These are phyloP conservation scores for Cucurbita argyrosperma DNA, from an alignment of 306 rosid species.

Conservation along the genomic window DNA sequence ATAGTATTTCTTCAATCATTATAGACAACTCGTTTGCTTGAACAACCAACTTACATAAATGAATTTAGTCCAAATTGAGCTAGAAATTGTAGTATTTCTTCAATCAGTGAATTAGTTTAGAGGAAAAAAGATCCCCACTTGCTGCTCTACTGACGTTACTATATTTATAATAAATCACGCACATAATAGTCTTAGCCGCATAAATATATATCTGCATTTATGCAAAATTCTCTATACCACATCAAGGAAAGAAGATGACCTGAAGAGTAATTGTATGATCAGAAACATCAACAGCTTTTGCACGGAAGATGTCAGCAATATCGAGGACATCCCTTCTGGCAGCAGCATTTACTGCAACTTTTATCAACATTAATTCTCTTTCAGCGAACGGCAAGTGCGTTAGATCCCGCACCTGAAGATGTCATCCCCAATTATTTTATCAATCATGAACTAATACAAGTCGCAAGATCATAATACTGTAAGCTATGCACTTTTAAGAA, in stretches of 20 bases:
- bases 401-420: conserved; percentile 33
- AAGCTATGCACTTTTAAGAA: background rate
- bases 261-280: conserved; percentile 49
- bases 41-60: too few species aligned
- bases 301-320: conserved; percentile 44
- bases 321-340: conserved; percentile 52
- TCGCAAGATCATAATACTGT: background rate
- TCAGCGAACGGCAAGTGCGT: conserved; percentile 40
- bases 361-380: conserved; percentile 45
- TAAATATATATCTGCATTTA: background rate
- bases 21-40: background rate
- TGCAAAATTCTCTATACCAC: background rate
- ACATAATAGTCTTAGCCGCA: background rate
- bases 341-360: conserved; percentile 35
- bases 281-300: conserved; percentile 48
- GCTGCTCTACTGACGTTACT: background rate
- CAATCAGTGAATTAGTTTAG: background rate
- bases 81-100: background rate
- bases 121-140: background rate
- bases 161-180: background rate
- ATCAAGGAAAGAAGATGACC: conserved; percentile 13
- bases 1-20: background rate
- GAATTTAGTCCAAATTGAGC: background rate
- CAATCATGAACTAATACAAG: conserved; percentile 1
- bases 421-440: background rate